Evolutionary conservation across 2,329 filamentous ascomycete genomes (phyloP), one percentile per base, ranked within the genome.

Genomic region (Penicillium brasilianum): DNA sequence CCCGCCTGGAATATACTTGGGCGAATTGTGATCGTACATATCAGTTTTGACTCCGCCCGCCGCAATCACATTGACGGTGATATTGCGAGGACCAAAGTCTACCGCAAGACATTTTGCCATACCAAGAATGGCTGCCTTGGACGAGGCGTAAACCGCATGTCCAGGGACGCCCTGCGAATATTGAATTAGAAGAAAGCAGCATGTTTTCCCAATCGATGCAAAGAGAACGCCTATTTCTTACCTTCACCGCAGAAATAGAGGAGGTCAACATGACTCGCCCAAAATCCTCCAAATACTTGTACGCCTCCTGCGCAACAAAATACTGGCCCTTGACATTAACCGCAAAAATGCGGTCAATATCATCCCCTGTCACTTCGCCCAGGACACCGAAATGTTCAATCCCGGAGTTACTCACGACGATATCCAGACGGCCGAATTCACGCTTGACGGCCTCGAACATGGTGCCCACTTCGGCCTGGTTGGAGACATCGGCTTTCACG

Each of bases 271-370:
- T 68, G 14, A 69, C 55, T 5, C 67, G 53, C 20, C 67, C 67
- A 49, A 58, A 61, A 43, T 67, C 66, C 28, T 49, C 62, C 66
- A 69, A 63, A 46, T 68, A 58, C 28, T 60, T 62, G 58, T 60
- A 65, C 16, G 67, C 67, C 57, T 66, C 60, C 39, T 69, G 64
- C 22, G 66, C 66, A 37, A 69, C 67, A 59, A 69, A 68, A 53
- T 67, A 69, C 55, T 69, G 67, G 1, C 66, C 66, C 57, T 69
- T 69, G 5, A 69, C 64, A 56, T 69, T 69, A 6, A 68, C 64
- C 16, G 59, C 66, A 32, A 68, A 69, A 28, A 69, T 49, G 5
- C 59, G 60, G 51, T 69, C 67, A 11, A 69, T 68, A 18, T 69
- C 67, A 22, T 56, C 58, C 0, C 64, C 64, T 36, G 56, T 62